A percentile compares a stretch with the other conserved stretches of the same genome.
These are phyloP conservation scores for Choiromyces venosus DNA, from an alignment of 495 filamentous ascomycete genomes.

Conservation along the genomic window DNA sequence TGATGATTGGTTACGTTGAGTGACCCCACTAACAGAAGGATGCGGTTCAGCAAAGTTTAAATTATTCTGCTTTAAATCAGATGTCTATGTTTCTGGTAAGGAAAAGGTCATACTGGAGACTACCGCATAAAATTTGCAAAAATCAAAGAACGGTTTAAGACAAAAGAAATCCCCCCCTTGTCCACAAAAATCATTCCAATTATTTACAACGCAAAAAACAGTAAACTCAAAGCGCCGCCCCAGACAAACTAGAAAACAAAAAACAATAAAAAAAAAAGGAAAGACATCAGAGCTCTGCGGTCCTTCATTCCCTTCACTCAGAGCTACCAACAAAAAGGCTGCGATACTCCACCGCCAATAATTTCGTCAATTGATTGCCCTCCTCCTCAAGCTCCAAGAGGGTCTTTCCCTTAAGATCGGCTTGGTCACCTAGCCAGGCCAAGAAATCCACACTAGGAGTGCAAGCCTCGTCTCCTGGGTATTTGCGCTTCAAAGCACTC, in stretches of 20 bases:
- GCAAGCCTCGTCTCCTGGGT: constrained; percentile 25
- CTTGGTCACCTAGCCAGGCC: constrained; percentile 17
- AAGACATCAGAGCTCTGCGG: background rate
- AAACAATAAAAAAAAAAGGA: background rate
- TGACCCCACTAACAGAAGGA: background rate
- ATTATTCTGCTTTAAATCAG: too few species aligned
- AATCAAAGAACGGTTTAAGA: background rate
- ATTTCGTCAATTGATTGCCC: constrained; percentile 33
- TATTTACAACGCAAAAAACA: background rate
- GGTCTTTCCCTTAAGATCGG: constrained; percentile 23
- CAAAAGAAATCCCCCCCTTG: background rate
- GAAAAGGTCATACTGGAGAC: background rate
- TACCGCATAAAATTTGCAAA: background rate
- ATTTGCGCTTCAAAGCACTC: constrained; percentile 30
- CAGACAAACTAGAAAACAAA: background rate
- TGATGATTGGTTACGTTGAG: background rate
- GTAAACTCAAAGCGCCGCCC: background rate
- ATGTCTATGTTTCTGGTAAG: background rate
- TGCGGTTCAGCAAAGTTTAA: background rate
- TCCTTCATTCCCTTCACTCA: background rate
- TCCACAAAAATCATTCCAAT: background rate
- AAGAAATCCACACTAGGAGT: constrained; percentile 25
- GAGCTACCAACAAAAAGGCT: constrained; percentile 17
- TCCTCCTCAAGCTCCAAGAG: constrained; percentile 45
- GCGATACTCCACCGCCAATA: constrained; percentile 28